Base-by-base conservation (phyloP, 2,329 filamentous ascomycete genomes). In the Pestalotiopsis sp. region DNA sequence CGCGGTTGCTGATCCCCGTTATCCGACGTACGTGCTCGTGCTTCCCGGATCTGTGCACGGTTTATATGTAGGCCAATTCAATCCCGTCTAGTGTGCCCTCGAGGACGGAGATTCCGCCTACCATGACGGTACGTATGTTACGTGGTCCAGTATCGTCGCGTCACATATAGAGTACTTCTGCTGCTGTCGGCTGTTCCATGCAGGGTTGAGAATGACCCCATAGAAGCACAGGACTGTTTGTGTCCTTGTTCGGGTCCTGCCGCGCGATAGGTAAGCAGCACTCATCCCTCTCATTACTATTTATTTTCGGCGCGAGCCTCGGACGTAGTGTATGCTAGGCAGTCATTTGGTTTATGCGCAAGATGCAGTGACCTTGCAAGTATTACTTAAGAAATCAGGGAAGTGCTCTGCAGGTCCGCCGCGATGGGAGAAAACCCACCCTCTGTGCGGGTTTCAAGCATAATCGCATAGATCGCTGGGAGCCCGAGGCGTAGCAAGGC, bases 281-380 rank as follows among this genome's bases (percentile, higher is more conserved):
- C 13, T 49, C 45, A 36, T 52, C 17, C 45, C n/a, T 52, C 45
- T 12, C 3, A 36, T 52, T n/a, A 23, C 23, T 23, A 9, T 52
- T n/a, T 52, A 52, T 52, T 52, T 52, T 52, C 14, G 45, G 17
- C 45, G 9, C 45, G 45, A 52, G 14, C 45, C 45, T n/a, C 41
- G 41, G 41, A n/a, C 45, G 13, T 17, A 17, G 4, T n/a, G 17
- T 52, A 9, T 65, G 62, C 36, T 14, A 13, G 25, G 27, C 31
- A 25, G 63, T 36, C 12, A 66, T 66, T 66, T 66, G 45, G 63
- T 66, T 66, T 31, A 66, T 66, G 63, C 63, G 13, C 20, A 56
- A n/a, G 25, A 45, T 66, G 63, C 63, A 66, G 14, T 27, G 13
- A 57, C 49, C 61, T 64, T 64, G 61, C 61, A 49, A 64, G 20